Base-by-base conservation (phyloP, 768 basidiomycete species). In the Kwoniella sp. region DNA sequence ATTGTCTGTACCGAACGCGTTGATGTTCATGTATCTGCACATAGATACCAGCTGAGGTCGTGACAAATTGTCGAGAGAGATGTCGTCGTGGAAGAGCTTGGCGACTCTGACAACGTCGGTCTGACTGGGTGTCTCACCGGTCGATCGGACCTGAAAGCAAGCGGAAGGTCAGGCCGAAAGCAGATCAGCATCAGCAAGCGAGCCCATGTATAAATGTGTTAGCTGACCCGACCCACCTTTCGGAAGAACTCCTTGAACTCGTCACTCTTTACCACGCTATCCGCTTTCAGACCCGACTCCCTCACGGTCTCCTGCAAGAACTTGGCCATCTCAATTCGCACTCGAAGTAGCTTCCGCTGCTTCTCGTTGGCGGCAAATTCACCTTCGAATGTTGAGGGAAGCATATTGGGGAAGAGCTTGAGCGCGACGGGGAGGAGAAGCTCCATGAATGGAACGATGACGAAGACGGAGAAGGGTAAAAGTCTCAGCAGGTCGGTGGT, bases 171-270 rank as follows among this genome's bases (percentile, higher is more conserved):
- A 25, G 34, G 13, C 7, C 34, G 34, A 5, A 34, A 34, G 34
- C 5, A 5, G 34, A 34, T 34, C 51, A 37, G 29, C 20, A 26
- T 51, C 26, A 56, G 30, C 20, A n/a, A 65, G 26, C 30, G 55
- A 20, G 15, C 31, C 2, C 17, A 50, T 34, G 50, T 23, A 3
- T 29, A 9, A 59, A 22, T 38, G 1, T 26, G 1, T 38, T 37
- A 55, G 41, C 47, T 30, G 45, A 30, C 47, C 13, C n/a, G 11
- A 61, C 82, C 31, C 58, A 92, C 93, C 83, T 98, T 98, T 78
- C 92, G 87, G 89, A 99, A 99, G 84, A 99, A 99, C 81, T 95
- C 93, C 79, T 97, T 97, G 86, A 99, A 99, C 45, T 93, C 91
- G 60, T 96, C 94, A 47, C 87, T 90, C 68, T 92, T 90, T 64